Percentiles rank a stretch among this genome's conserved stretches.
Conservation (phyloP, 2,329 filamentous ascomycete species). For the Phyllachora maydis region DNA sequence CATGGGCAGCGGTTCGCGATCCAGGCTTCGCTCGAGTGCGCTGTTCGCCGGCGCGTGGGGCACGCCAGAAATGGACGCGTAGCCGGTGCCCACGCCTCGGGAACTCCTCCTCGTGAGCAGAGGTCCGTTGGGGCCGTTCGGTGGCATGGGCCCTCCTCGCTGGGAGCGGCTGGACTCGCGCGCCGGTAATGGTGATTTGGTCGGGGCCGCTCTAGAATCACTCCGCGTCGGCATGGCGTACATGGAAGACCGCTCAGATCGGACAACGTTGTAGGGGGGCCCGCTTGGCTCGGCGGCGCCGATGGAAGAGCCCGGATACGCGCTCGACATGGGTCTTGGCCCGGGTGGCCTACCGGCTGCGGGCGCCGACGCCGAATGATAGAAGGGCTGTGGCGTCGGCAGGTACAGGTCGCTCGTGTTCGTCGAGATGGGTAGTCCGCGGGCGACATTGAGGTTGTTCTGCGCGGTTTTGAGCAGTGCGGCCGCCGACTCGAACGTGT, state of each 20-base stretch:
- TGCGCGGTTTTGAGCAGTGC: slow-evolving; percentile 9
- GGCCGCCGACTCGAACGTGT: slow-evolving; percentile 9
- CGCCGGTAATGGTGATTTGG: slow-evolving; percentile 38
- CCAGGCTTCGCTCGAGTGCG: slow-evolving; percentile 9
- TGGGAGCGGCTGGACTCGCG: slow-evolving; percentile 48
- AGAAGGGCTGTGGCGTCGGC: slow-evolving; percentile 4
- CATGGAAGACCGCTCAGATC: slow-evolving; percentile 33
- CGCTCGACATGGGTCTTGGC: slow-evolving; percentile 12
- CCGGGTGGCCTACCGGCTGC: slow-evolving; percentile 4
- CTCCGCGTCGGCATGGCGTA: slow-evolving; percentile 33
- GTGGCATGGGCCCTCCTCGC: slow-evolving; percentile 27
- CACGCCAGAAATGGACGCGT: slow-evolving; percentile 21
- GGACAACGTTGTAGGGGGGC: too few species aligned
- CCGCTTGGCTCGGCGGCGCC: too few species aligned
- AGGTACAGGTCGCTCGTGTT: slow-evolving; percentile 2
- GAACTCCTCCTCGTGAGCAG: slow-evolving; percentile 61
- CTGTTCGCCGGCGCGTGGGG: slow-evolving; percentile 15
- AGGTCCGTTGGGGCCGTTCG: slow-evolving; percentile 41
- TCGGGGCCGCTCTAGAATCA: slow-evolving; percentile 40
- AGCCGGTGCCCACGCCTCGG: slow-evolving; percentile 42
- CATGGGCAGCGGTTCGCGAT: slow-evolving; percentile 19
- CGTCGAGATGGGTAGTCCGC: slow-evolving; percentile 3
- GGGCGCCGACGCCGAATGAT: slow-evolving; percentile 3
- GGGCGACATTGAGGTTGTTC: slow-evolving; percentile 7
- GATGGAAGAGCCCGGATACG: slow-evolving; percentile 21